Conservation (phyloP, 371 early-diverging fungal genomes). For the Cokeromyces recurvatus region DNA sequence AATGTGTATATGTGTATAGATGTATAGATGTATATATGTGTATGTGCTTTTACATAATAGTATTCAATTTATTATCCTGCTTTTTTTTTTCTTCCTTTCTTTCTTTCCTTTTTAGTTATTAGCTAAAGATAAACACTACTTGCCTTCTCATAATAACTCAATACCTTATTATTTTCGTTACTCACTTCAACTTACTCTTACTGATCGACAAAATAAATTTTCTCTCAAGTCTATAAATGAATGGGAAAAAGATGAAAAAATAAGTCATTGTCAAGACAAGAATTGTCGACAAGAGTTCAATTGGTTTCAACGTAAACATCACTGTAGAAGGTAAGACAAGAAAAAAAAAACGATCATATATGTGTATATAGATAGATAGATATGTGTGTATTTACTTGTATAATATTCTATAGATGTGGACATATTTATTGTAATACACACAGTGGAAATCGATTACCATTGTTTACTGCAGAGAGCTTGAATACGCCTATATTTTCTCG, state of each 20-base stretch:
- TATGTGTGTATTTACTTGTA: too few species aligned
- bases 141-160: neutral
- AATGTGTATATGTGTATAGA: neutral
- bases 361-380: too few species aligned
- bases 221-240: slow-evolving; percentile 1
- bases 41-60: too few species aligned
- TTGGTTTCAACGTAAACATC: slow-evolving; percentile 20
- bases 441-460: slow-evolving; percentile 21
- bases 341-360: neutral
- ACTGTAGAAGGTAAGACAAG: slow-evolving; percentile 20
- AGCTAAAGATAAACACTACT: neutral
- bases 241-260: slow-evolving; percentile 15
- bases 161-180: slow-evolving; percentile 1
- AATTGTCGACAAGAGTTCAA: slow-evolving; percentile 5
- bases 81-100: too few species aligned
- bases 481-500: slow-evolving; percentile 13
- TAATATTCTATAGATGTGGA: slow-evolving; percentile 26
- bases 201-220: slow-evolving; percentile 14
- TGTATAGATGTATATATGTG: too few species aligned
- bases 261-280: slow-evolving; percentile 7
- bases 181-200: slow-evolving; percentile 1
- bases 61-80: too few species aligned
- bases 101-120: neutral
- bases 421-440: slow-evolving; percentile 21
- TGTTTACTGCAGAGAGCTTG: slow-evolving; percentile 8